Conservation (phyloP, 306 rosid genomes). For the Gillenia trifoliata region DNA sequence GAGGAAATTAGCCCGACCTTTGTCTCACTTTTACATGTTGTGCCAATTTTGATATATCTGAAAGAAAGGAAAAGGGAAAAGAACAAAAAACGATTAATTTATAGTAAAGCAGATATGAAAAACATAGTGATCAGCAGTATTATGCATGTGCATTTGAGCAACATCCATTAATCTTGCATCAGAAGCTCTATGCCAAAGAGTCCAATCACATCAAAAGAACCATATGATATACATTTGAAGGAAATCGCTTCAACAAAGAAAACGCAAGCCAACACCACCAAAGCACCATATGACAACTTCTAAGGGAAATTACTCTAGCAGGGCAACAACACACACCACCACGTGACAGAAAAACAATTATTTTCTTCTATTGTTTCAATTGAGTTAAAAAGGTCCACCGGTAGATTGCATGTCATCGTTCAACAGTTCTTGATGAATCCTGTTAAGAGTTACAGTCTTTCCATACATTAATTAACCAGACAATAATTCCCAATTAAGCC, state of each 20-base stretch:
- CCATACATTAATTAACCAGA: no score
- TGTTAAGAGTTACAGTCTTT: neutral
- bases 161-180: neutral
- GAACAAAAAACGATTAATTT: neutral
- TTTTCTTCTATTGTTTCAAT: neutral
- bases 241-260: constrained; percentile 11
- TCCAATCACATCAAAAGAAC: neutral
- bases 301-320: constrained; percentile 5
- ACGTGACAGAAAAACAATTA: neutral
- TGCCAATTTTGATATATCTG: constrained; percentile 85
- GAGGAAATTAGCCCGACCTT: constrained; percentile 40
- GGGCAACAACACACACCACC: neutral
- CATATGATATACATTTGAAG: neutral
- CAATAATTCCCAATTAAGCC: no score
- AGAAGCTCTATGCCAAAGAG: neutral
- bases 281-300: constrained; percentile 2
- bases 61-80: constrained; percentile 14
- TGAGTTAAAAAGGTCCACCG: neutral
- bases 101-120: neutral
- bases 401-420: neutral
- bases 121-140: neutral
- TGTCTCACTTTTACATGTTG: constrained; percentile 85
- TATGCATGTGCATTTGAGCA: neutral
- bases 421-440: neutral
- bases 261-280: neutral